phyloP scores from a whole-genome alignment of 2,329 filamentous ascomycete genomes.

The Penicillium sp. region DNA sequence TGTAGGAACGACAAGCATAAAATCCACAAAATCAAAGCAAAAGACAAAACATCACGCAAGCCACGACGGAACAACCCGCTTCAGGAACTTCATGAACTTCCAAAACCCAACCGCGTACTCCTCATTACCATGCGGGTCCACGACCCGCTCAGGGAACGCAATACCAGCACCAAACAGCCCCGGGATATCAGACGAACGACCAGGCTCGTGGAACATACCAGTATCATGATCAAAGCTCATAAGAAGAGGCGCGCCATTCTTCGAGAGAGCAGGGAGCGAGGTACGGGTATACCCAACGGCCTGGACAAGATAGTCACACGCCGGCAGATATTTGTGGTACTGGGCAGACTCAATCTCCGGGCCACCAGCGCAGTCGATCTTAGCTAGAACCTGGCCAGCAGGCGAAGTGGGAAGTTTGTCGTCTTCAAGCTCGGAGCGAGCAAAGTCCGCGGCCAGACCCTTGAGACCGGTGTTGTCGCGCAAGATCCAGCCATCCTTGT shows the following conservation, averaged over 20 bases:
- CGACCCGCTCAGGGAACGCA: constrained; percentile 60
- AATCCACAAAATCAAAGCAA: neutral
- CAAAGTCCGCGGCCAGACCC: constrained; percentile 59
- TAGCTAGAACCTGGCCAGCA: constrained; percentile 47
- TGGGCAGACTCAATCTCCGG: constrained; percentile 40
- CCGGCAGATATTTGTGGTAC: constrained; percentile 48
- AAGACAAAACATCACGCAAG: neutral
- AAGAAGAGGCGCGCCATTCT: constrained; percentile 27
- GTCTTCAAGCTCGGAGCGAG: constrained; percentile 57
- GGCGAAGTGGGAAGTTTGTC: constrained; percentile 45
- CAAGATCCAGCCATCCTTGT: constrained; percentile 61
- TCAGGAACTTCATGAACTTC: constrained; percentile 64
- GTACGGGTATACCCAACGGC: constrained; percentile 58
- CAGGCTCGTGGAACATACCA: constrained; percentile 48
- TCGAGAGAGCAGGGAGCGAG: constrained; percentile 48
- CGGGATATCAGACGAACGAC: constrained; percentile 41
- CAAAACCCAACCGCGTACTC: constrained; percentile 62
- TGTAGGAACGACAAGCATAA: neutral
- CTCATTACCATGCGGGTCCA: constrained; percentile 60
- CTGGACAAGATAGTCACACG: constrained; percentile 54
- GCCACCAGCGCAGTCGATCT: constrained; percentile 44
- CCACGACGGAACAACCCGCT: constrained; percentile 55
- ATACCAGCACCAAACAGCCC: constrained; percentile 62
- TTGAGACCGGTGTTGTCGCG: constrained; percentile 66
- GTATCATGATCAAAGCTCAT: constrained; percentile 32